Evolutionary conservation across 2,329 filamentous ascomycete genomes (phyloP), one percentile per base, ranked within the genome.

Genomic region (Botrytis elliptica): DNA sequence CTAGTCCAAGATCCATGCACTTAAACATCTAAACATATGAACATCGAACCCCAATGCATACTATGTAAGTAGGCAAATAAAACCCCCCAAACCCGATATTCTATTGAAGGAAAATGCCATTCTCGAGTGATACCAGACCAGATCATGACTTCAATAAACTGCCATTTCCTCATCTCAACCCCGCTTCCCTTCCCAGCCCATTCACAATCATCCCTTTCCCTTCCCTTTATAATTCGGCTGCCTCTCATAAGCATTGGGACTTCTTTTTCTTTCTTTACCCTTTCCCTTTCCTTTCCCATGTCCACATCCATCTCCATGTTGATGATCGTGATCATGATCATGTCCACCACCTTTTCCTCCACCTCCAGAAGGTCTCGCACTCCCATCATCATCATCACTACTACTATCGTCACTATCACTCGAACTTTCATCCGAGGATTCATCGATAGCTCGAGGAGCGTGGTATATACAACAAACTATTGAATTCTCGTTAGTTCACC

Each of bases 401-500:
- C 82, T 79, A 64, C 86, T 85, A n/a, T 87, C 88, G 75, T 90
- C 88, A 1, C 86, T 88, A 62, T 86, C 85, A 4, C 84, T 85
- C 12, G 83, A 89, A 4, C 88, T 89, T 74, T 91, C 89, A 77
- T 90, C 89, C 77, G 91, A 94, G 46, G 93, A 96, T 82, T 98
- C 95, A 81, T 92, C 94, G 6, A 94, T 90, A 18, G 87, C 89
- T 77, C 92, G 92, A 10, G 94, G 91, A 75, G 92, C 92, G 84
- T 98, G 95, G 84, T 98, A 99, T 83, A 99, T 99, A 83, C 96
- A 99, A 87, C 96, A 99, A n/a, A 98, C 96, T 97, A 29, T 67
- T 38, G 10, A 1, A 22, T 22, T 40, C 38, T 9, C 16, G 20
- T 60, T 57, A 59, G 42, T 36, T 16, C 46, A 55, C 68, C n/a